Evolutionary conservation across 108 stramenopile species (phyloP), one percentile per base, ranked within the genome.

Genomic region (Chaetoceros muelleri): DNA sequence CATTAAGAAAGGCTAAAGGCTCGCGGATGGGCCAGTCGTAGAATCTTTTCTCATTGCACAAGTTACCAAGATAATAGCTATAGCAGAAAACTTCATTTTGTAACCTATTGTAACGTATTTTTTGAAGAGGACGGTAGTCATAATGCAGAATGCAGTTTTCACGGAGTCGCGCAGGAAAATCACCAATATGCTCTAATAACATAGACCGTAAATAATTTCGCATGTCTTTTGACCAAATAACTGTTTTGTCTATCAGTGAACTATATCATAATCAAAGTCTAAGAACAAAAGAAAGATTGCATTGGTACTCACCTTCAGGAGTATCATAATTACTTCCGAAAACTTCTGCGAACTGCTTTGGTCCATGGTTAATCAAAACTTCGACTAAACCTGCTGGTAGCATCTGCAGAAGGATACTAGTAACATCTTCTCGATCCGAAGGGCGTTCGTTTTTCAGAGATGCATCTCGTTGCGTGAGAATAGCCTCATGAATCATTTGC

Each of bases 71-170:
- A 59, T 91, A 91, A 66, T 80, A 91, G 57, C 86, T 85, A 68
- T 84, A 76, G 55, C 84, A 85, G 52, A 83, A 91, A 17, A 84
- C 57, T 52, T 86, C 89, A 52, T 73, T 65, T 49, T 85, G 73
- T 0, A 91, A 74, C 28, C 73, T 64, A 53, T 69, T 70, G 74
- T 86, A 91, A 0, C 70, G 57, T 13, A 91, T 59, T 17, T 71
- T 71, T 7, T 84, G 84, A 40, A 86, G 82, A 22, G 89, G 89
- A 55, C 74, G 76, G 65, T 84, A 91, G 58, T 86, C 82, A 91
- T 57, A 71, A 55, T 17, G 70, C 62, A 40, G 69, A 68, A 25
- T 82, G 13, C 13, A 5, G 60, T 86, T 77, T 40, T 85, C 82
- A 56, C 69, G 72, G 13, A 86, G 57, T 21, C 89, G 72, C 34